phyloP scores from a whole-genome alignment of 805 yeast species.

The Citeromyces matritensis region DNA sequence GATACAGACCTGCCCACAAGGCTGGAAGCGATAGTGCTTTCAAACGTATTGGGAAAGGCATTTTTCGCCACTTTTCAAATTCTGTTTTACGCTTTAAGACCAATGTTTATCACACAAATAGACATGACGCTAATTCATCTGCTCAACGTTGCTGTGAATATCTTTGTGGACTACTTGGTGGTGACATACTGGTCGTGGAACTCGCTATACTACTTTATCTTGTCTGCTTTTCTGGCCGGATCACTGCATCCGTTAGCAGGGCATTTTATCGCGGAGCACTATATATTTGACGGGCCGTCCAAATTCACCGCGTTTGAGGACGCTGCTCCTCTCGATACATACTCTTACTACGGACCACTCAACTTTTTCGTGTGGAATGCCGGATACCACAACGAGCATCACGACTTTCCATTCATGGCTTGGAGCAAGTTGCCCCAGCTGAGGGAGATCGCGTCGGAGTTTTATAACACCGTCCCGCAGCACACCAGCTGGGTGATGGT shows the following conservation, averaged over 20 bases:
- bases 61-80: slow-evolving; percentile 85
- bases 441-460: slow-evolving; percentile 58
- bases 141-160: slow-evolving; percentile 48
- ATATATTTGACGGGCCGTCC: slow-evolving; percentile 47
- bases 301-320: slow-evolving; percentile 13
- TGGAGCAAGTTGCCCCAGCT: slow-evolving; percentile 69
- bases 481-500: slow-evolving; percentile 73
- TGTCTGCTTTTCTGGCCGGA: slow-evolving; percentile 79
- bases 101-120: slow-evolving; percentile 70
- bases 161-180: slow-evolving; percentile 40
- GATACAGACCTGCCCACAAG: slow-evolving; percentile 85
- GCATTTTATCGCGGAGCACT: slow-evolving; percentile 92
- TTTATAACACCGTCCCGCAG: slow-evolving; percentile 65
- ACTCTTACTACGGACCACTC: slow-evolving; percentile 73
- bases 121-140: slow-evolving; percentile 65
- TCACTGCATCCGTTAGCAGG: slow-evolving; percentile 91
- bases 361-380: slow-evolving; percentile 81
- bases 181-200: slow-evolving; percentile 49
- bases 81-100: slow-evolving; percentile 79
- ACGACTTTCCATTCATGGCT: slow-evolving; percentile 87
- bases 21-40: slow-evolving; percentile 59
- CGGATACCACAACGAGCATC: slow-evolving; percentile 91
- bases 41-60: slow-evolving; percentile 73
- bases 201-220: slow-evolving; percentile 48
- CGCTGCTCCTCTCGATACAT: slow-evolving; percentile 64